These are phyloP conservation scores for Cordyceps tenuipes DNA, from an alignment of 2,329 filamentous ascomycete species.

Conservation along the genomic window DNA sequence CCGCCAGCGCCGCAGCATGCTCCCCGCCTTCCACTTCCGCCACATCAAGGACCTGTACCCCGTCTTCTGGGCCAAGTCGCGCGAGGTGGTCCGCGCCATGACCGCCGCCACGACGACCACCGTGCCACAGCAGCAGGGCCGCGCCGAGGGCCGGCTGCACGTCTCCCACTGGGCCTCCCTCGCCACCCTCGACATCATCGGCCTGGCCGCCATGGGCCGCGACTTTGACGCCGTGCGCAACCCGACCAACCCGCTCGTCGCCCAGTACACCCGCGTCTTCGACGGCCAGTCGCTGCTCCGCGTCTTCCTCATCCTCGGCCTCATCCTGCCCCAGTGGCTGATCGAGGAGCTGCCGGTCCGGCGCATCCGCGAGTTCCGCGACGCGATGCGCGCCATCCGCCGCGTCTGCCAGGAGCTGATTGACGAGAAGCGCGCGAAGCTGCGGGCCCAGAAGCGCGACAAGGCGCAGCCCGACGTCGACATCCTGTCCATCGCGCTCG, in stretches of 20 bases:
- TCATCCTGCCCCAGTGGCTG: conserved; percentile 57
- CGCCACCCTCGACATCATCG: conserved; percentile 68
- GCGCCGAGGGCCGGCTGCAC: conserved; percentile 40
- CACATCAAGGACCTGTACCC: conserved; percentile 81
- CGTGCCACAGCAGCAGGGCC: conserved; percentile 17
- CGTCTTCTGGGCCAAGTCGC: conserved; percentile 71
- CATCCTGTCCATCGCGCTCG: conserved; percentile 72
- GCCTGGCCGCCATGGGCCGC: conserved; percentile 59
- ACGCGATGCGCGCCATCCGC: conserved; percentile 52
- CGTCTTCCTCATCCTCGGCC: conserved; percentile 47
- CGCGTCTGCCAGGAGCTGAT: conserved; percentile 61
- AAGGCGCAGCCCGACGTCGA: conserved; percentile 48
- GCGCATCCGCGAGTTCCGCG: conserved; percentile 57
- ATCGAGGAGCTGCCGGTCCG: conserved; percentile 57
- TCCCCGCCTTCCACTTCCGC: conserved; percentile 77
- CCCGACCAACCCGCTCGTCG: conserved; percentile 49
- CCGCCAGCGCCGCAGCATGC: conserved; percentile 66
- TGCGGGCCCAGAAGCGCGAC: conserved; percentile 27
- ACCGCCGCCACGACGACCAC: conserved; percentile 19
- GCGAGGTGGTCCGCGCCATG: conserved; percentile 59
- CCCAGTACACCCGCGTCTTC: conserved; percentile 50
- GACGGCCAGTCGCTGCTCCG: conserved; percentile 31
- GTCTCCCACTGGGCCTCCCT: conserved; percentile 56
- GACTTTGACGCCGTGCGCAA: conserved; percentile 61
- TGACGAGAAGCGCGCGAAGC: conserved; percentile 53